phyloP scores from a whole-genome alignment of 441 rosid genomes.

The Adansonia madagascariensis region DNA sequence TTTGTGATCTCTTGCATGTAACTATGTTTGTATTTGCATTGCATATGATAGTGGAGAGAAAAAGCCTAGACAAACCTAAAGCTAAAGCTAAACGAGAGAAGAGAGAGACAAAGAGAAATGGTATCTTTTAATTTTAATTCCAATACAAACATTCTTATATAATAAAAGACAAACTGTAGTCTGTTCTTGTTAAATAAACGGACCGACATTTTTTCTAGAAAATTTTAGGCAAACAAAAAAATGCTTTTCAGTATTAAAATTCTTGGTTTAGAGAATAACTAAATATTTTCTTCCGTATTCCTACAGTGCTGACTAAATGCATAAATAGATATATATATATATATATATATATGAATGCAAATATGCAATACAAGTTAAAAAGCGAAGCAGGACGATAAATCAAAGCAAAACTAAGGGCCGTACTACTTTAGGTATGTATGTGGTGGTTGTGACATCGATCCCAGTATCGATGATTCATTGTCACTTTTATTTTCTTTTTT shows the following conservation, averaged over 20 bases:
- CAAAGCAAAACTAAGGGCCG: conserved; percentile 18
- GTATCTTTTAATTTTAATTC: conserved; percentile 12
- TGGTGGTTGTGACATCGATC: conserved; percentile 17
- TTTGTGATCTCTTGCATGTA: conserved; percentile 47
- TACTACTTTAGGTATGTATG: conserved; percentile 1
- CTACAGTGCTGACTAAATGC: background rate
- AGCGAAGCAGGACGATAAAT: background rate
- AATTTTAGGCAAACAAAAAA: background rate
- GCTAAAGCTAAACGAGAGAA: background rate
- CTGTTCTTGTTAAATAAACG: background rate
- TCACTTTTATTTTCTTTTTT: background rate
- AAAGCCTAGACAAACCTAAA: conserved; percentile 7
- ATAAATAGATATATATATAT: background rate
- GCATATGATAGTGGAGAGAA: conserved; percentile 28
- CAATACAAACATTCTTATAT: background rate
- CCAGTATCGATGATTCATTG: conserved; percentile 4
- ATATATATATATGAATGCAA: background rate
- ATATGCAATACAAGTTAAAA: background rate
- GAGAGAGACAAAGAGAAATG: background rate
- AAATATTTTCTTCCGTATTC: background rate
- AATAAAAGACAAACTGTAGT: background rate
- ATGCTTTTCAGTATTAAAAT: too few species aligned
- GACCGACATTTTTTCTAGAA: background rate
- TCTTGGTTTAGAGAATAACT: conserved; percentile 6
- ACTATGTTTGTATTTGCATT: conserved; percentile 23